Base-by-base conservation (phyloP, 352 stramenopile genomes). In the Phytophthora multivora region DNA sequence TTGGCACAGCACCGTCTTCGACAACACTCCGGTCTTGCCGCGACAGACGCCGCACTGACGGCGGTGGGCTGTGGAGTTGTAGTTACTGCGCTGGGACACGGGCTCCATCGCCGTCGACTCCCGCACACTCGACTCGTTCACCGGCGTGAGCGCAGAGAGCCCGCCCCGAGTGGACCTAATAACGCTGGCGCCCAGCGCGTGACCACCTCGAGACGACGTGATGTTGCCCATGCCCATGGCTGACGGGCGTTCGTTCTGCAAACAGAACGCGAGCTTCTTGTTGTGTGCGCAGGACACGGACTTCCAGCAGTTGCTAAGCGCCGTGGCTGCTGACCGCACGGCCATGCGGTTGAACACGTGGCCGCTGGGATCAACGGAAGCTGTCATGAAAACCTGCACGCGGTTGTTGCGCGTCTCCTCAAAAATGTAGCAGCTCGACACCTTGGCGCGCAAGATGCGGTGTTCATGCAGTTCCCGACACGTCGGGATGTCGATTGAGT, bases 381-480 rank as follows among this genome's bases (percentile, higher is more conserved):
- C 73, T 11, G 69, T 88, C 73, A 88, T 87, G 60, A 83, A 89
- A 11, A 91, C 57, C 36, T 90, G 77, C 4, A 91, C 80, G 21
- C 56, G 63, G 39, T 77, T 76, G 45, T 73, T 73, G 12, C 60
- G 45, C n/a, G 71, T 73, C 41, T 89, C 71, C 46, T 78, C 69
- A 61, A 82, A 91, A 12, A 91, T 62, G 33, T 85, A 82, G 57
- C 66, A 79, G 39, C 66, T 81, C 45, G 74, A 80, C 11, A 84
- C 30, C 43, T 80, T 79, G 3, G 77, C 77, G n/a, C 77, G 72
- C 26, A 84, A 26, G 31, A 84, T 76, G 33, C 63, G 61, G 25
- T 69, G 59, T 10, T 79, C 70, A 12, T 59, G 33, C 9, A 83
- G 63, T 43, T 84, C 74, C 28, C 61, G 69, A 10, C 69, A 83